Conservation (phyloP, 371 early-diverging fungal genomes). For the Mucor circinelloides region DNA sequence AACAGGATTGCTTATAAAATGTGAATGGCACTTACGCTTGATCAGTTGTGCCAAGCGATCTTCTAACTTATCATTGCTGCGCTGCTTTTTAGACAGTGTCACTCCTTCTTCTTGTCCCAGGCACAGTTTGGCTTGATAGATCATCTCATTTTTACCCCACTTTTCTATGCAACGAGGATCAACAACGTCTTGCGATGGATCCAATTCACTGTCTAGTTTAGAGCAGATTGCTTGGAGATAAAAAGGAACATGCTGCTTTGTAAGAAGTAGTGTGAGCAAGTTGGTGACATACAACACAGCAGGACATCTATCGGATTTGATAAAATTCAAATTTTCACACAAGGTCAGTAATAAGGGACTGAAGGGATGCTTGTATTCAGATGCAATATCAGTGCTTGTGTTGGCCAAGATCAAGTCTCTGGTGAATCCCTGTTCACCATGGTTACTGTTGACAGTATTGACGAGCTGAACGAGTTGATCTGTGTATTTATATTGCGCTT, state of each 20-base stretch:
- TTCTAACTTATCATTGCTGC: not conserved
- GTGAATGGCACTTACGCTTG: not conserved
- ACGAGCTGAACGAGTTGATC: slow-evolving; percentile 54
- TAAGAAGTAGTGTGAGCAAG: slow-evolving; percentile 31
- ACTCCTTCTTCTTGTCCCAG: slow-evolving; percentile 7
- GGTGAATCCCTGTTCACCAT: not conserved
- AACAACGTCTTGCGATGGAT: not conserved
- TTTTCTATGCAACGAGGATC: not conserved
- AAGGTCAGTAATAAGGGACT: slow-evolving; percentile 60
- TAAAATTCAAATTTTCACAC: slow-evolving; percentile 52
- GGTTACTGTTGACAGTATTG: slow-evolving; percentile 13
- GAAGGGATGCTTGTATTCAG: slow-evolving; percentile 48
- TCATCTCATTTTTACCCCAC: slow-evolving; percentile 26
- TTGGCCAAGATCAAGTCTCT: not conserved
- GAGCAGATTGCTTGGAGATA: slow-evolving; percentile 29
- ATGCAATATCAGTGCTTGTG: slow-evolving; percentile 6
- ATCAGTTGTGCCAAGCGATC: not conserved
- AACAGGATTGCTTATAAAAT: not conserved
- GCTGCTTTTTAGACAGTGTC: not conserved
- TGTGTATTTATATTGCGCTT: slow-evolving; percentile 66
- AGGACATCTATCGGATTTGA: slow-evolving; percentile 44
- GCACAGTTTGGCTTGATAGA: slow-evolving; percentile 18
- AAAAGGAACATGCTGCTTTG: slow-evolving; percentile 40
- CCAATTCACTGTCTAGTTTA: slow-evolving; percentile 11
- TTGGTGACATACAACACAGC: slow-evolving; percentile 41